These are phyloP conservation scores for Dysphania ambrosioides DNA, from an alignment of 148 eudicot genomes.

Conservation along the genomic window DNA sequence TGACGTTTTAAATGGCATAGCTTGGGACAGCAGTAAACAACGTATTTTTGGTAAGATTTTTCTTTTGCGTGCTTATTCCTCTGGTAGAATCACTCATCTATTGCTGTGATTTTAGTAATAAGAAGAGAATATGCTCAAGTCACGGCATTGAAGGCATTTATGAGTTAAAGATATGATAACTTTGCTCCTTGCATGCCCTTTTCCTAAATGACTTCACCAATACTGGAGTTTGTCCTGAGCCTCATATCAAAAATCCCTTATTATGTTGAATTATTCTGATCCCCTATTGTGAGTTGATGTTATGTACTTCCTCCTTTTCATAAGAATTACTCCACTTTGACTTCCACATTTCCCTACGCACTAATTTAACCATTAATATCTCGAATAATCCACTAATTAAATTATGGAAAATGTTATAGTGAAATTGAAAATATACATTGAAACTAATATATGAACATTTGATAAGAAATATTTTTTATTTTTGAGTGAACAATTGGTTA, in stretches of 20 bases:
- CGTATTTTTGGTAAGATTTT: slow-evolving; percentile 73
- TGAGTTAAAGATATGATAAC: no score
- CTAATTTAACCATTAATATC: no score
- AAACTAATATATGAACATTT: no score
- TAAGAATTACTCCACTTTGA: no score
- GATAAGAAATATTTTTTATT: no score
- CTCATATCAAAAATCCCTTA: not conserved
- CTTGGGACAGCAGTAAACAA: slow-evolving; percentile 63
- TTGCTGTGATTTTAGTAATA: not conserved
- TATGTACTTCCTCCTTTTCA: no score
- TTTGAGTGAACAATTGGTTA: no score
- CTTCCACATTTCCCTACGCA: no score
- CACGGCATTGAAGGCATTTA: not conserved
- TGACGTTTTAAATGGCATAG: slow-evolving; percentile 95
- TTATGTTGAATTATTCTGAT: not conserved
- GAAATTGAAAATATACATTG: no score
- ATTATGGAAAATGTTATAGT: no score
- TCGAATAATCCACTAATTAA: no score
- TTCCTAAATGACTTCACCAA: not conserved
- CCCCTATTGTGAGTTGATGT: not conserved
- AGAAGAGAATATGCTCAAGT: not conserved
- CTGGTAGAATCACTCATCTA: not conserved
- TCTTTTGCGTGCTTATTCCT: slow-evolving; percentile 2
- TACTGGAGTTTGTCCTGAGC: not conserved
- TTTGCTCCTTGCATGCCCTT: not conserved